A percentile compares a stretch with the other conserved stretches of the same genome.
Conservation (phyloP, 148 eudicot genomes). For the Vaccinium macrocarpon region DNA sequence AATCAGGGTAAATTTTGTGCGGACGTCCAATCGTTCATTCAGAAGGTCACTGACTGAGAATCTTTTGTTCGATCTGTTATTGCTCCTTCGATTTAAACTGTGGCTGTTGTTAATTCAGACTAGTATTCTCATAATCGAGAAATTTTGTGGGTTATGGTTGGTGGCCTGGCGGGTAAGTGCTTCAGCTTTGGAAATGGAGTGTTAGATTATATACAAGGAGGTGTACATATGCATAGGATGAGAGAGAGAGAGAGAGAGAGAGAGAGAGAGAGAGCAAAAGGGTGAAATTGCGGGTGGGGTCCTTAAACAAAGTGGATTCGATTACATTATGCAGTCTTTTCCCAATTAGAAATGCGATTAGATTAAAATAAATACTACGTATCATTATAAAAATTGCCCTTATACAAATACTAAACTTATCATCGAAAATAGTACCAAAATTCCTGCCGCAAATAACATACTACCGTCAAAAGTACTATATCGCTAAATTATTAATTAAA, state of each 20-base stretch:
- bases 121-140: background rate
- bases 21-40: background rate
- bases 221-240: background rate
- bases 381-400: too few relatives aligned
- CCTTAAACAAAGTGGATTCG: background rate
- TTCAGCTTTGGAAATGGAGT: background rate
- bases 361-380: too few relatives aligned
- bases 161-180: too few relatives aligned
- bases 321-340: too few relatives aligned
- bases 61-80: background rate
- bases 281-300: background rate
- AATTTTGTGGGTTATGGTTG: background rate
- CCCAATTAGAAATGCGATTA: too few relatives aligned
- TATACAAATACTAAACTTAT: too few relatives aligned
- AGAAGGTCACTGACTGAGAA: background rate
- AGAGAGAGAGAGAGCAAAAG: background rate
- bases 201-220: background rate
- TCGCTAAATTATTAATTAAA: too few relatives aligned
- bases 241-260: background rate
- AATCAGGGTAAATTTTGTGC: background rate
- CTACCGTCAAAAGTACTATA: too few relatives aligned
- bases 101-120: background rate
- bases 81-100: background rate
- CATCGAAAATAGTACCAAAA: too few relatives aligned
- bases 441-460: too few relatives aligned